Percentiles rank a stretch among this genome's conserved stretches.
Evolutionary conservation across 305 asterid species (phyloP).

Genomic region (Fraxinus ornus): DNA sequence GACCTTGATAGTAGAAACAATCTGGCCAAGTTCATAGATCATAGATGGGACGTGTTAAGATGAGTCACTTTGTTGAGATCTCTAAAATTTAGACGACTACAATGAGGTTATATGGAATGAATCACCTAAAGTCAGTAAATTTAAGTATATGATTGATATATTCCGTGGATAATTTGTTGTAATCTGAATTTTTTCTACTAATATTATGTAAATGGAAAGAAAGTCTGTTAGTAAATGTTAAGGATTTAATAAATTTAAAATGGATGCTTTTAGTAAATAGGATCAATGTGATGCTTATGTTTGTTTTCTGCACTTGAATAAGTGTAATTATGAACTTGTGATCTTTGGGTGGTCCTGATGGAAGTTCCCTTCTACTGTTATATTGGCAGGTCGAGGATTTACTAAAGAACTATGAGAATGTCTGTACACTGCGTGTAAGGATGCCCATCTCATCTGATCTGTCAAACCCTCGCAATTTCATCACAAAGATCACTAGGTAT

Average conservation of each 20-base stretch:
- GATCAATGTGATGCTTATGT: neutral
- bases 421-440: constrained; percentile 70
- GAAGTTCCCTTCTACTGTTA: neutral
- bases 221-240: neutral
- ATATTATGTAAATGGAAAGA: neutral
- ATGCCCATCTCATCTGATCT: constrained; percentile 82
- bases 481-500: constrained; percentile 70
- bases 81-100: neutral
- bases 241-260: neutral
- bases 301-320: neutral
- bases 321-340: neutral
- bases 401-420: constrained; percentile 67
- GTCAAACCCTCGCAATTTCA: constrained; percentile 75
- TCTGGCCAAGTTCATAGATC: neutral
- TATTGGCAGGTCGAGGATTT: constrained; percentile 68
- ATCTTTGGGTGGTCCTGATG: neutral
- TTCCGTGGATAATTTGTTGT: neutral
- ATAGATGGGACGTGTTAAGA: neutral
- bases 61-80: neutral
- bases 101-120: neutral
- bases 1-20: neutral
- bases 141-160: neutral
- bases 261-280: neutral
- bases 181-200: neutral
- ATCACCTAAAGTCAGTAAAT: neutral